Conservation (phyloP, 2,329 filamentous ascomycete species). For the Septoria petroselini region DNA sequence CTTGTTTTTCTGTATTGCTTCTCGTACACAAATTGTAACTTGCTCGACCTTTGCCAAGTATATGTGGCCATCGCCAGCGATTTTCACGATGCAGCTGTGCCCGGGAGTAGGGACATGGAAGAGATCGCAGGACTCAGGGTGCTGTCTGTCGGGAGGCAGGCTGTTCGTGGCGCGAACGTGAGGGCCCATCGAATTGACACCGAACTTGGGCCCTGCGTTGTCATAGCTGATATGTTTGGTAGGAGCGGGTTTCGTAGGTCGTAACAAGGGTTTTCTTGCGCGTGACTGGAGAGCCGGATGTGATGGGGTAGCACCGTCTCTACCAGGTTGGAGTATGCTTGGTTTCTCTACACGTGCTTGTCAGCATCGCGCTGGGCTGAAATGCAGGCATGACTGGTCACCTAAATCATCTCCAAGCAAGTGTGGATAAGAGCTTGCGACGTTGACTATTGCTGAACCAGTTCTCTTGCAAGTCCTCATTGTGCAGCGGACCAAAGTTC, state of each 20-base stretch:
- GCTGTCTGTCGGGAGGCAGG: neutral
- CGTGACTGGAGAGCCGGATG: constrained; percentile 11
- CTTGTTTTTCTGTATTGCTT: constrained; percentile 2
- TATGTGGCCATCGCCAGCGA: constrained; percentile 2
- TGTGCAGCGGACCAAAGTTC: too few relatives aligned
- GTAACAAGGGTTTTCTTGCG: neutral
- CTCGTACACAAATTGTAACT: too few relatives aligned
- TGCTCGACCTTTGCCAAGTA: constrained; percentile 10
- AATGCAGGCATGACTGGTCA: too few relatives aligned
- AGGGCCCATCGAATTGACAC: constrained; percentile 4
- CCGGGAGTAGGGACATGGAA: constrained; percentile 11
- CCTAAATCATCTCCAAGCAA: too few relatives aligned
- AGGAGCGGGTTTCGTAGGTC: neutral
- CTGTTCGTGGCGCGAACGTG: constrained; percentile 3
- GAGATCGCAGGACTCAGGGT: neutral
- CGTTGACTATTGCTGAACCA: too few relatives aligned
- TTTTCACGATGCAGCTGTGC: constrained; percentile 12
- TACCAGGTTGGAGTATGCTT: constrained; percentile 12
- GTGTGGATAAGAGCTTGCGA: too few relatives aligned
- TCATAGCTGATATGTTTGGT: neutral
- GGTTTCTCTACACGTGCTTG: constrained; percentile 3
- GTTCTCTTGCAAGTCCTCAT: too few relatives aligned
- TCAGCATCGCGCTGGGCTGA: too few relatives aligned
- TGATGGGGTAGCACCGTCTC: constrained; percentile 8
- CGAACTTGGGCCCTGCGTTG: constrained; percentile 12